Percentiles rank a stretch among this genome's conserved stretches.
phyloP scores from a whole-genome alignment of 108 stramenopile species.

The Nannochloropsis gaditana region DNA sequence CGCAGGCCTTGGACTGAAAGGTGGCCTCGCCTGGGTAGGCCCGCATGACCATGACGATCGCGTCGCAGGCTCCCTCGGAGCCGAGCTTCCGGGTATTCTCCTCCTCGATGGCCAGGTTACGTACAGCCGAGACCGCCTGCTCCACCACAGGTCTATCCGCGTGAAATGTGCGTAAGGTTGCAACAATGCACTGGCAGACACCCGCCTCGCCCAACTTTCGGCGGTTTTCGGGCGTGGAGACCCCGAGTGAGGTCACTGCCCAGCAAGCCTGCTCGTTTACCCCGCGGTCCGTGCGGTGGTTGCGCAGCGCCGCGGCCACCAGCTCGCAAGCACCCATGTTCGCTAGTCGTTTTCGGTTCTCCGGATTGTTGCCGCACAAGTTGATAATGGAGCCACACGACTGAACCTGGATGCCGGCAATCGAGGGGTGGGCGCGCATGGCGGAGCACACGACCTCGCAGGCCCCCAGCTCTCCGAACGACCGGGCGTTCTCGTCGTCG shows the following conservation, averaged over 20 bases:
- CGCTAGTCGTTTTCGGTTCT: conserved; percentile 7
- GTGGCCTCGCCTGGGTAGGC: not conserved
- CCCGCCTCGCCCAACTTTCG: not conserved
- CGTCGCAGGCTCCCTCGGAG: not conserved
- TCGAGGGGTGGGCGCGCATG: not conserved
- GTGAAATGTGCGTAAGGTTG: not conserved
- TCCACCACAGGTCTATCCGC: not conserved
- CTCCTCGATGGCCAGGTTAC: conserved; percentile 7
- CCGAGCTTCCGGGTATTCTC: not conserved
- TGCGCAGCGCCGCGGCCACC: conserved; percentile 16
- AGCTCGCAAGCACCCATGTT: conserved; percentile 19
- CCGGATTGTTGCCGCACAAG: conserved; percentile 9
- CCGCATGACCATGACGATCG: not conserved
- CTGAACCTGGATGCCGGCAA: not conserved
- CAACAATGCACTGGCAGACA: not conserved
- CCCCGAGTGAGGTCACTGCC: conserved; percentile 1
- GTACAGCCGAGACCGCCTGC: not conserved
- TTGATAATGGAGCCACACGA: not conserved
- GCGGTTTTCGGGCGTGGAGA: not conserved
- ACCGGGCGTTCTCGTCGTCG: not conserved
- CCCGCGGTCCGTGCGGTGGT: not conserved
- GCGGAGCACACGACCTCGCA: not conserved
- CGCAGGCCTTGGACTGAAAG: conserved; percentile 1
- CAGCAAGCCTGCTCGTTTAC: conserved; percentile 4
- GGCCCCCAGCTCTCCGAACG: not conserved